Conservation (phyloP, 768 basidiomycete genomes). For the Boletus reticulatus region DNA sequence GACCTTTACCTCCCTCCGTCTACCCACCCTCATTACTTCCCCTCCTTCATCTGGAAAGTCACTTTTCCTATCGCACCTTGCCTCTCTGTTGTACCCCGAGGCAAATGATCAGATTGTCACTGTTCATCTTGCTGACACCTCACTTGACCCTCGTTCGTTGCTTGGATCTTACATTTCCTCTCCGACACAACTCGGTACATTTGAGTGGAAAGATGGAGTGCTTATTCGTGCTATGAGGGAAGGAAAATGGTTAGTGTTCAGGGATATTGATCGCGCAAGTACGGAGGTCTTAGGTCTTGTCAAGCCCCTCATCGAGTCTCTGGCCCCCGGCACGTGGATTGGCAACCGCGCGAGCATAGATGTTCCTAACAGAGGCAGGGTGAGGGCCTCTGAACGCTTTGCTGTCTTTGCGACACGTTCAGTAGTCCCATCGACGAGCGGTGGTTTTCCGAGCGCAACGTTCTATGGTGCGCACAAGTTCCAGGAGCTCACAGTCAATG, state of each 20-base stretch:
- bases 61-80: slow-evolving; percentile 74
- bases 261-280: slow-evolving; percentile 90
- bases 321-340: slow-evolving; percentile 67
- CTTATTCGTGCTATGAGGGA: slow-evolving; percentile 85
- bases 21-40: slow-evolving; percentile 82
- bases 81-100: slow-evolving; percentile 58
- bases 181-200: slow-evolving; percentile 74
- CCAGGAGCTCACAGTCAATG: slow-evolving; percentile 58
- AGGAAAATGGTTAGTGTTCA: slow-evolving; percentile 90
- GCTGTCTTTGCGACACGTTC: slow-evolving; percentile 90
- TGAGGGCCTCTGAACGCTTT: slow-evolving; percentile 78
- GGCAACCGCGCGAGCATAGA: slow-evolving; percentile 68
- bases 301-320: slow-evolving; percentile 78
- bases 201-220: slow-evolving; percentile 96
- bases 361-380: slow-evolving; percentile 69
- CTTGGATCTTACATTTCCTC: slow-evolving; percentile 94
- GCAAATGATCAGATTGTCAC: slow-evolving; percentile 69
- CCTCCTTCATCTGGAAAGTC: slow-evolving; percentile 89
- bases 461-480: slow-evolving; percentile 91
- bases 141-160: slow-evolving; percentile 89
- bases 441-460: slow-evolving; percentile 50
- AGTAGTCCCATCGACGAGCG: slow-evolving; percentile 43
- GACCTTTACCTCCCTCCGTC: slow-evolving; percentile 58
- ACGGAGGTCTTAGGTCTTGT: slow-evolving; percentile 86
- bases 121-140: slow-evolving; percentile 92